These are phyloP conservation scores for Jackrogersella multiformis DNA, from an alignment of 495 filamentous ascomycete species.

Conservation along the genomic window DNA sequence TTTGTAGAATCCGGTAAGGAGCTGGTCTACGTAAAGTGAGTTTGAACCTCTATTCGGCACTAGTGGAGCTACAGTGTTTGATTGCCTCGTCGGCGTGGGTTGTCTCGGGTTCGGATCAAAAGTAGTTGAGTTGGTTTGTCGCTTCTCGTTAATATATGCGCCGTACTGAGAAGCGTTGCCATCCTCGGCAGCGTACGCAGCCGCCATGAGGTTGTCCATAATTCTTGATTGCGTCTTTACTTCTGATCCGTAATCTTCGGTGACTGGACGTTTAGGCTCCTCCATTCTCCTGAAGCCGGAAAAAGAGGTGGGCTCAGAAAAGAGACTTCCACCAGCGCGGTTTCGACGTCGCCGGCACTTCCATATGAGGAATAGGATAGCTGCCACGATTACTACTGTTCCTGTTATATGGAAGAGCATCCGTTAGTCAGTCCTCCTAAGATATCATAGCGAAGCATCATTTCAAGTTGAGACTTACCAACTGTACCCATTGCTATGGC, in stretches of 20 bases:
- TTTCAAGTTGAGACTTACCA: constrained; percentile 22
- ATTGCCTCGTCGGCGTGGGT: not conserved
- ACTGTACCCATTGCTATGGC: constrained; percentile 34
- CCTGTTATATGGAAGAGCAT: constrained; percentile 2
- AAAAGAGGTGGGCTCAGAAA: not conserved
- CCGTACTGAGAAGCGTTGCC: constrained; percentile 35
- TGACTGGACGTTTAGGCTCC: constrained; percentile 1
- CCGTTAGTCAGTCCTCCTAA: constrained; percentile 12
- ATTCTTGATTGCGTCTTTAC: constrained; percentile 41
- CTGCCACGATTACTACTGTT: constrained; percentile 15
- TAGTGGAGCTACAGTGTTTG: not conserved
- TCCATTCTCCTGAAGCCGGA: constrained; percentile 23
- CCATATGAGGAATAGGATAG: constrained; percentile 26
- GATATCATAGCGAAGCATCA: not conserved
- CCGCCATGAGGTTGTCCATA: constrained; percentile 46
- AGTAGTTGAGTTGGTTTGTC: not conserved
- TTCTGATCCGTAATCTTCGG: not conserved
- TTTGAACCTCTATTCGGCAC: constrained; percentile 1
- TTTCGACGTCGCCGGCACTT: constrained; percentile 21
- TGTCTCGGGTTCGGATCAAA: not conserved
- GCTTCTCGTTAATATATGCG: constrained; percentile 24
- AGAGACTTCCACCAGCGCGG: not conserved
- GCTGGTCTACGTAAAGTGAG: constrained; percentile 35
- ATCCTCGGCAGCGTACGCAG: constrained; percentile 48
- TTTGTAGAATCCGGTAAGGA: constrained; percentile 37